Base-by-base conservation (phyloP, 441 rosid genomes). In the Iberis amara region DNA sequence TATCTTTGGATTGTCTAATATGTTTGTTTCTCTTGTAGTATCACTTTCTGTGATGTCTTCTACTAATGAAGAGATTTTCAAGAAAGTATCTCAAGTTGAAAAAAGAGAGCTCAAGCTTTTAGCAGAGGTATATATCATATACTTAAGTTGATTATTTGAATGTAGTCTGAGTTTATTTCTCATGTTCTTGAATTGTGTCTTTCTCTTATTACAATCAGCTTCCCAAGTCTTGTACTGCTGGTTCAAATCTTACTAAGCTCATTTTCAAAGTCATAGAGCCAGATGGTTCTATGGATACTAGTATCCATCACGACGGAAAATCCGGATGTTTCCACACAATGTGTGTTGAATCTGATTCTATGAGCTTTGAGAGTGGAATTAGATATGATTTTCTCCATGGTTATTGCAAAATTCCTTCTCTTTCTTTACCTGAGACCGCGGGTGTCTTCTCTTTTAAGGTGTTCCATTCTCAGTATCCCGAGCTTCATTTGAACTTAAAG, bases 71-170 rank as follows among this genome's bases (percentile, higher is more conserved):
- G 73, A 47, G 31, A 44, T 76, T 43, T 80, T 76, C 76, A 64
- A 42, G 60, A 68, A 68, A 62, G 77, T 68, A 52, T 77, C 73
- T 62, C 69, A 45, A 55, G 70, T 73, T 27, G 77, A 58, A 57
- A 61, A 60, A 56, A 70, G 91, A 80, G 74, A 74, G 67, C 75
- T 82, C 42, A 69, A 63, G 54, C 47, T 78, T 21, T 58, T 66
- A 42, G 71, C 77, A 39, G 14, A 37, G 70, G 95, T 86, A 52
- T 31, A 78, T 56, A 33, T 41, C 46, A 30, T 1, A 23, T 37
- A 57, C 7, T 36, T 11, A 11, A 8, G 43, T 51, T 0, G 1
- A 23, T 4, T 23, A 1, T 36, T 18, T 23, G 13, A 7, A 3
- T 36, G 14, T 18, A 18, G 21, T 3, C 21, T 18, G 21, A 18